These are phyloP conservation scores for Senecio squalidus DNA, from an alignment of 140 eudicot genomes.

Conservation along the genomic window DNA sequence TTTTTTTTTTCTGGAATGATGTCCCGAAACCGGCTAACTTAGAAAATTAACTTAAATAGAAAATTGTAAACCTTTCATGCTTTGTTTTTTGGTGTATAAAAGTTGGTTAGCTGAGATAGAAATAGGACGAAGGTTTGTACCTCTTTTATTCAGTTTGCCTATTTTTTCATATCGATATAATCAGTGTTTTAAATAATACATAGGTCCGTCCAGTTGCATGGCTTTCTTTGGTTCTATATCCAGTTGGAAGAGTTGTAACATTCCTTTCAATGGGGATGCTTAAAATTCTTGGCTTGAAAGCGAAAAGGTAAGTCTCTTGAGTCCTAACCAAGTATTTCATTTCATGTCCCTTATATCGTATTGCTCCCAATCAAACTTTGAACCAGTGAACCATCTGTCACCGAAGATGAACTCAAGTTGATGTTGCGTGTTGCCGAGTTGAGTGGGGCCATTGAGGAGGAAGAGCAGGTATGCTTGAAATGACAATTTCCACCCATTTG, in stretches of 20 bases:
- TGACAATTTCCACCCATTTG: no score
- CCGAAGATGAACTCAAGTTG: constrained; percentile 95
- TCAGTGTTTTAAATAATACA: constrained; percentile 22
- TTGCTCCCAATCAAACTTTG: constrained; percentile 5
- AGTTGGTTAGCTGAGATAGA: no score
- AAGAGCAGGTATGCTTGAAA: constrained; percentile 88
- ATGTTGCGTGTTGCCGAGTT: constrained; percentile 95
- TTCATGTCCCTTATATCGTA: background rate
- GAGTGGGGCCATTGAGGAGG: constrained; percentile 99
- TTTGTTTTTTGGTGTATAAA: no score
- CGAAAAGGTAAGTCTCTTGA: constrained; percentile 46
- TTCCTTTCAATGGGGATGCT: constrained; percentile 94
- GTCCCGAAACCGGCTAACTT: no score
- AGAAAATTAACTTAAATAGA: no score
- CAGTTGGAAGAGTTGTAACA: constrained; percentile 97
- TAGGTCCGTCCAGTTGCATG: constrained; percentile 99
- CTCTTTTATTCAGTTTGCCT: no score
- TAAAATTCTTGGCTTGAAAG: constrained; percentile 87
- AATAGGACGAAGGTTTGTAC: no score
- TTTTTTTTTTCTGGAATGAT: no score
- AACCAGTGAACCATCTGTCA: constrained; percentile 83
- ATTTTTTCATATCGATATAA: constrained; percentile 13
- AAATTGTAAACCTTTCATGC: no score
- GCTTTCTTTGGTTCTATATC: constrained; percentile 90
- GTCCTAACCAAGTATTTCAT: background rate